A percentile compares a stretch with the other conserved stretches of the same genome.
These are phyloP conservation scores for Hansenula lynferdii DNA, from an alignment of 1,139 yeast species.

Conservation along the genomic window DNA sequence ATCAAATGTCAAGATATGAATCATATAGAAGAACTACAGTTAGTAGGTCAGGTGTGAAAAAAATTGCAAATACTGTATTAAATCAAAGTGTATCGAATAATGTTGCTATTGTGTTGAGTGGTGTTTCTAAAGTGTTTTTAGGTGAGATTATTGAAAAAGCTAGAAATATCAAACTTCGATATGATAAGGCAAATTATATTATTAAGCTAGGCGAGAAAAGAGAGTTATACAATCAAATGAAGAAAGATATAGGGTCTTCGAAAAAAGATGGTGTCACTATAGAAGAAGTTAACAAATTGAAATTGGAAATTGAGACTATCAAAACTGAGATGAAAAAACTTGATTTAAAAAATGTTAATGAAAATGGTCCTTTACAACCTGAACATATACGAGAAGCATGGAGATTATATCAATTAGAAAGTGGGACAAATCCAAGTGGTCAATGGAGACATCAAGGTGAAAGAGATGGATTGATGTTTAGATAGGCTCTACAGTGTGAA, in stretches of 20 bases:
- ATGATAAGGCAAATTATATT: slow-evolving; percentile 36
- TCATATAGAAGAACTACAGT: slow-evolving; percentile 81
- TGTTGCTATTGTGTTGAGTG: slow-evolving; percentile 78
- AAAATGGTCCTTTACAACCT: slow-evolving; percentile 62
- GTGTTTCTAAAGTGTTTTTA: slow-evolving; percentile 81
- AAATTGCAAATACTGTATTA: slow-evolving; percentile 70
- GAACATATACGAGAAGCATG: slow-evolving; percentile 89
- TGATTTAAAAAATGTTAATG: slow-evolving; percentile 16
- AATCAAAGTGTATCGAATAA: slow-evolving; percentile 84
- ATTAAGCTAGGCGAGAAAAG: slow-evolving; percentile 28
- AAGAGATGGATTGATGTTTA: slow-evolving; percentile 62
- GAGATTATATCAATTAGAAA: slow-evolving; percentile 66
- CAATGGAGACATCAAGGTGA: slow-evolving; percentile 77
- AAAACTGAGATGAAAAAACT: slow-evolving; percentile 15
- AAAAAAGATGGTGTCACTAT: slow-evolving; percentile 11
- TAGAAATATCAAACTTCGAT: slow-evolving; percentile 56
- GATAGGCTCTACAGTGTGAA: slow-evolving; percentile 30
- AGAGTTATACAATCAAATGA: slow-evolving; percentile 24
- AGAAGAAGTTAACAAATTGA: slow-evolving; percentile 9
- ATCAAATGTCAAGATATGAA: slow-evolving; percentile 85
- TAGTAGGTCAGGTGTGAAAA: slow-evolving; percentile 75
- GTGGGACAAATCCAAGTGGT: slow-evolving; percentile 55
- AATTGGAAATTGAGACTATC: slow-evolving; percentile 9
- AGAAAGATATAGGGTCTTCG: slow-evolving; percentile 24
- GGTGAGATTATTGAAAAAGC: slow-evolving; percentile 88